Conservation (phyloP, 2,329 filamentous ascomycete species). For the Penicillium polonicum region DNA sequence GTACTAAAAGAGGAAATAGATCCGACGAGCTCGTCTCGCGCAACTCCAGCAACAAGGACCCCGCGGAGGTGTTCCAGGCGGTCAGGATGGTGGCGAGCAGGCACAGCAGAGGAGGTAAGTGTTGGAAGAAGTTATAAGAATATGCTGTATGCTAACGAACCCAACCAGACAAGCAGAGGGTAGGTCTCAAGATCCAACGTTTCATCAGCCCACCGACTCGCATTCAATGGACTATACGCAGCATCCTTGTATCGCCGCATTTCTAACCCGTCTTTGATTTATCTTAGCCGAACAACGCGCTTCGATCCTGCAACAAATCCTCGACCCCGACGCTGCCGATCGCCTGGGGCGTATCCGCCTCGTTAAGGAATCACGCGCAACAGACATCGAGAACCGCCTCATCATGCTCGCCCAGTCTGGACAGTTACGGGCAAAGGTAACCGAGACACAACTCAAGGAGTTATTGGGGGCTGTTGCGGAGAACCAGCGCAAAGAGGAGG, state of each 20-base stretch:
- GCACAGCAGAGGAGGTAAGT: constrained; percentile 67
- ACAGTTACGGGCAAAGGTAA: constrained; percentile 83
- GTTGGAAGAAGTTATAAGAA: not conserved
- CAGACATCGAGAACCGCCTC: constrained; percentile 86
- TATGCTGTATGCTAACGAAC: not conserved
- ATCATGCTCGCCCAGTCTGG: constrained; percentile 87
- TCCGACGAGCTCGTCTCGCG: constrained; percentile 85
- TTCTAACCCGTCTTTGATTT: constrained; percentile 6
- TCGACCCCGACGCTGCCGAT: constrained; percentile 89
- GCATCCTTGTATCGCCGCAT: not conserved
- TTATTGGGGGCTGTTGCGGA: constrained; percentile 82
- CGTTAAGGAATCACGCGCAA: constrained; percentile 88
- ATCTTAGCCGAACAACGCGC: constrained; percentile 34
- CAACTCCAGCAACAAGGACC: constrained; percentile 76
- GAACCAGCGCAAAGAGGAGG: constrained; percentile 57
- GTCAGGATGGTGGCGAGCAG: constrained; percentile 49
- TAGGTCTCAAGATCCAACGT: constrained; percentile 17
- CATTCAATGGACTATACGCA: not conserved
- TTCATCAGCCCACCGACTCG: not conserved
- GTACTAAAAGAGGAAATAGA: constrained; percentile 53
- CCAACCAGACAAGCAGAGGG: constrained; percentile 34
- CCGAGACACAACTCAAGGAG: constrained; percentile 90
- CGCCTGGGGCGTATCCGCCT: constrained; percentile 90
- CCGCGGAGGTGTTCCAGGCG: constrained; percentile 46
- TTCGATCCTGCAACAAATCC: constrained; percentile 80